Evolutionary conservation across 345 rosid genomes (phyloP).

Genomic region (Linum tenue): DNA sequence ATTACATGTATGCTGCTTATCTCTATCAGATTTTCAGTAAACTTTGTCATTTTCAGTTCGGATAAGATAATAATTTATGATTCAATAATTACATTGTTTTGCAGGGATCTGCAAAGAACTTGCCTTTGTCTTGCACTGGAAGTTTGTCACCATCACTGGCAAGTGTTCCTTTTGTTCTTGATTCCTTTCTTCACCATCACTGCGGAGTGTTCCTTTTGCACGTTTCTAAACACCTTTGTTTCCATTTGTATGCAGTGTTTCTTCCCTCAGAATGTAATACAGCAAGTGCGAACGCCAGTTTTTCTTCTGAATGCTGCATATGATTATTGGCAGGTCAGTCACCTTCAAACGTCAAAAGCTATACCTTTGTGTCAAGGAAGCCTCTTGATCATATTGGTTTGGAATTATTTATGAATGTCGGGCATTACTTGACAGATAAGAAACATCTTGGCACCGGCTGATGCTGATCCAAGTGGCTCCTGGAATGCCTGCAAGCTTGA

Average conservation of each 20-base stretch:
- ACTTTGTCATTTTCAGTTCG: not conserved
- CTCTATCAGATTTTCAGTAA: not conserved
- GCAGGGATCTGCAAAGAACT: constrained; percentile 72
- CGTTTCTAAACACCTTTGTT: not conserved
- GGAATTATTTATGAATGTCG: too few relatives aligned
- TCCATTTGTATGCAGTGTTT: constrained; percentile 47
- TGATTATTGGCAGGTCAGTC: constrained; percentile 92
- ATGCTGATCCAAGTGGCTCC: constrained; percentile 64
- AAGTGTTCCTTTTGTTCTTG: not conserved
- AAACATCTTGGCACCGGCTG: constrained; percentile 77
- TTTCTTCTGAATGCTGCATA: constrained; percentile 88
- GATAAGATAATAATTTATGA: not conserved
- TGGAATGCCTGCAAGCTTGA: constrained; percentile 79
- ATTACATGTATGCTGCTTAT: constrained; percentile 53
- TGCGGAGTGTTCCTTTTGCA: not conserved
- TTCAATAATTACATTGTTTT: constrained; percentile 3
- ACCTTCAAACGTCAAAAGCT: too few relatives aligned
- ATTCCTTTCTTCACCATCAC: not conserved
- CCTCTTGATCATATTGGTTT: too few relatives aligned
- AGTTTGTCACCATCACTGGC: constrained; percentile 53
- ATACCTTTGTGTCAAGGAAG: too few relatives aligned
- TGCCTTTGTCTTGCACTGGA: constrained; percentile 73
- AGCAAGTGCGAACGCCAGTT: constrained; percentile 61
- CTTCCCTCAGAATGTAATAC: constrained; percentile 74
- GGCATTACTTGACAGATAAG: constrained; percentile 37